Conservation (phyloP, 257 asterid species). For the Rehmannia glutinosa region DNA sequence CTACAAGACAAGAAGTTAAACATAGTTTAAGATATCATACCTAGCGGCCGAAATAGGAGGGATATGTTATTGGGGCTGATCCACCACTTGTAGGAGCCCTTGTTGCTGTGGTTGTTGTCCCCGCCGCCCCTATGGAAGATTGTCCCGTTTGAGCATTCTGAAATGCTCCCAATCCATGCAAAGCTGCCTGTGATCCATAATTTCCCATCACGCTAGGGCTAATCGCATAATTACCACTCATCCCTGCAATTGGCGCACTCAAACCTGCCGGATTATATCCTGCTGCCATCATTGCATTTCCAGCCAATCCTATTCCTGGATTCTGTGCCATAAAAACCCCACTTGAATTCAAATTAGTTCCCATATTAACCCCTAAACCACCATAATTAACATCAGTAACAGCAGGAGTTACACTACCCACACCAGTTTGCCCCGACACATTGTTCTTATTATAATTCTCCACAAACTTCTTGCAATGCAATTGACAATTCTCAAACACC, state of each 20-base stretch:
- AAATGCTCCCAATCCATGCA: slow-evolving; percentile 48
- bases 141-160: slow-evolving; percentile 41
- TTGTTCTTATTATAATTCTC: slow-evolving; percentile 34
- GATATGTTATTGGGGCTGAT: slow-evolving; percentile 22
- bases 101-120: slow-evolving; percentile 27
- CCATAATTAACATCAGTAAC: slow-evolving; percentile 31
- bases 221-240: slow-evolving; percentile 47
- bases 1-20: background rate
- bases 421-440: slow-evolving; percentile 10
- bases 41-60: slow-evolving; percentile 48
- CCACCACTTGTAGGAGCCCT: slow-evolving; percentile 36
- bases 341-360: slow-evolving; percentile 23
- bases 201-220: slow-evolving; percentile 40
- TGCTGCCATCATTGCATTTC: slow-evolving; percentile 42
- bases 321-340: slow-evolving; percentile 58
- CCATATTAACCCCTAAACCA: slow-evolving; percentile 31
- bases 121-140: slow-evolving; percentile 28
- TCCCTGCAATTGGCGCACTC: slow-evolving; percentile 26
- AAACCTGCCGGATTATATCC: slow-evolving; percentile 38
- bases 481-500: slow-evolving; percentile 58
- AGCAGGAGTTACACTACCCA: slow-evolving; percentile 6
- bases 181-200: slow-evolving; percentile 56
- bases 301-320: slow-evolving; percentile 46
- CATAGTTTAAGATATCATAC: slow-evolving; percentile 17
- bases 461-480: slow-evolving; percentile 65